Percentiles rank a stretch among this genome's conserved stretches.
These are phyloP conservation scores for Phytopythium sindhum DNA, from an alignment of 352 stramenopile genomes.

Conservation along the genomic window DNA sequence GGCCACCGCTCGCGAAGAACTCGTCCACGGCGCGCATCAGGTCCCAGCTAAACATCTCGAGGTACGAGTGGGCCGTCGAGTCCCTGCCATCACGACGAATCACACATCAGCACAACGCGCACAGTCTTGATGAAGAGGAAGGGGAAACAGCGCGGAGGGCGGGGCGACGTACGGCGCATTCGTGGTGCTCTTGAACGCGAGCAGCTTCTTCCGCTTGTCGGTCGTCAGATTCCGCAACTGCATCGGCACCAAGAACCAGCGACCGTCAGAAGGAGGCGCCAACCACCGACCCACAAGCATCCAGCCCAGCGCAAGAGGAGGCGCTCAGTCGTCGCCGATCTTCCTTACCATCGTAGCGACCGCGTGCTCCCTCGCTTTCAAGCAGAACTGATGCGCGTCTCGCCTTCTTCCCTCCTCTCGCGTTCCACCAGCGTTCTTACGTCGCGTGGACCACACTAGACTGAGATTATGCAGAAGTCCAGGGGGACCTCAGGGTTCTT, in stretches of 20 bases:
- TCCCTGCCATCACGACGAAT: constrained; percentile 29
- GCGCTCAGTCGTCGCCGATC: too few species aligned
- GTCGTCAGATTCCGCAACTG: constrained; percentile 42
- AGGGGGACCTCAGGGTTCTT: neutral
- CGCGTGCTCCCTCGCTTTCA: neutral
- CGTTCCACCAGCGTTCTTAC: neutral
- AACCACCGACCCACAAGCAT: neutral
- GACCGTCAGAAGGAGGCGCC: neutral
- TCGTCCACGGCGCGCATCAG: constrained; percentile 74
- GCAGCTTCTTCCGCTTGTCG: constrained; percentile 73
- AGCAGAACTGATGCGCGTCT: neutral
- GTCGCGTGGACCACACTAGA: neutral
- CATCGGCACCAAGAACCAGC: neutral
- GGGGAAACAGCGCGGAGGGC: too few species aligned
- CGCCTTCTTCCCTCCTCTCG: neutral
- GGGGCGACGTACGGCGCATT: constrained; percentile 50
- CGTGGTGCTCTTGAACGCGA: constrained; percentile 71
- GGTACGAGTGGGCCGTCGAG: constrained; percentile 62
- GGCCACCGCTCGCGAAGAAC: constrained; percentile 65
- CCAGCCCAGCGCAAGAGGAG: neutral
- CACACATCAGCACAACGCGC: neutral
- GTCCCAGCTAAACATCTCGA: constrained; percentile 80
- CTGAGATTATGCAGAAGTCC: neutral
- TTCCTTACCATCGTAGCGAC: too few species aligned
- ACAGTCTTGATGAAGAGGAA: neutral